phyloP scores from a whole-genome alignment of 2,329 filamentous ascomycete genomes.

The Xylaria sp. region DNA sequence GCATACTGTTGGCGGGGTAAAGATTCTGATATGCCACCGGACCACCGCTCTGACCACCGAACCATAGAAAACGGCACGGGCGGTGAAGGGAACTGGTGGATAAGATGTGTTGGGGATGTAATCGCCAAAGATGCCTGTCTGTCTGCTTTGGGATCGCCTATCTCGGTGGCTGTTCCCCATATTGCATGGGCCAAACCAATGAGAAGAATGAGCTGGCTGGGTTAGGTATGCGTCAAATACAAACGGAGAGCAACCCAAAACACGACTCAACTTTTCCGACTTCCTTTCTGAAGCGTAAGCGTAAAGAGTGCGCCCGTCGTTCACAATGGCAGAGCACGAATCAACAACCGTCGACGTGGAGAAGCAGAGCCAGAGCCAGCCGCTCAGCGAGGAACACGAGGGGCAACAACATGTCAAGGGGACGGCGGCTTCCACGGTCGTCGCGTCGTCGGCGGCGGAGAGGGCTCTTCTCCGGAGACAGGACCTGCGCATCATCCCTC shows the following conservation, averaged over 20 bases:
- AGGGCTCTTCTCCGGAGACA: constrained; percentile 53
- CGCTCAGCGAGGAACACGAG: constrained; percentile 40
- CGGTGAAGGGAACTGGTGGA: constrained; percentile 25
- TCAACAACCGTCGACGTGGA: constrained; percentile 39
- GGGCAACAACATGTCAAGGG: constrained; percentile 32
- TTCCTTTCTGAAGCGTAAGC: neutral
- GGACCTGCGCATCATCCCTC: constrained; percentile 63
- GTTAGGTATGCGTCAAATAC: neutral
- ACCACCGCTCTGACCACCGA: constrained; percentile 14
- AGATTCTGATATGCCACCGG: constrained; percentile 20
- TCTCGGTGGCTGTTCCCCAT: neutral
- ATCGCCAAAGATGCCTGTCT: neutral
- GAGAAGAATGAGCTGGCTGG: neutral
- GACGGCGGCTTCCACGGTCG: constrained; percentile 18
- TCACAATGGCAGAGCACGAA: constrained; percentile 40
- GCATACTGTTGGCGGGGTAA: neutral
- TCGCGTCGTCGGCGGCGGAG: constrained; percentile 37
- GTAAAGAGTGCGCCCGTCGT: neutral
- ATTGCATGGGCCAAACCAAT: neutral
- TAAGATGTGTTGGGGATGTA: neutral
- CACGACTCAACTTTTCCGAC: neutral
- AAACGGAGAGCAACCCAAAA: neutral
- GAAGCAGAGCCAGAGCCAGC: constrained; percentile 39
- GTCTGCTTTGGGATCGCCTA: neutral
- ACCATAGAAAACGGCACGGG: constrained; percentile 13